Evolutionary conservation across 2,329 filamentous ascomycete species (phyloP), one percentile per base, ranked within the genome.

Genomic region (Xylariomycetidae sp.): DNA sequence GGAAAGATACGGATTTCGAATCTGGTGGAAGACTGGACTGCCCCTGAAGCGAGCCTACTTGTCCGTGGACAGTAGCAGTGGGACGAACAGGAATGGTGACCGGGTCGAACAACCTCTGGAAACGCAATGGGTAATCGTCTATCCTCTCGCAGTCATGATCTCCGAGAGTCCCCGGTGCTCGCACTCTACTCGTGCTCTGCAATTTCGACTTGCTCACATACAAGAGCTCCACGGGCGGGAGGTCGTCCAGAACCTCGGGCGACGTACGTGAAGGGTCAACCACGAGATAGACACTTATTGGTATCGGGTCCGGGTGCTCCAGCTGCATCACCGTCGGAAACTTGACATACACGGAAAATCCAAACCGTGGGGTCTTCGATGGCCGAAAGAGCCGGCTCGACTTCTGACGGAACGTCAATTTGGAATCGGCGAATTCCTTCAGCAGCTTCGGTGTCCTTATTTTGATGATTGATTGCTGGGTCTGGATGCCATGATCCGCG

Each of bases 311-410:
- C 11, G 37, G 34, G 17, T 40, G 34, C 5, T 34, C 30, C 10
- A 40, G 13, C n/a, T 40, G 37, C 12, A 37, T 29, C 11, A 25
- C 14, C 6, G 16, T 22, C n/a, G 34, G 37, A 25, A 29, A 17
- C 3, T 30, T 22, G n/a, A 37, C 27, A 12, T 31, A 36, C 6
- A 30, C 23, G 5, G 6, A 23, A 25, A 30, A 40, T 9, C 33
- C 6, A 25, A 30, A 40, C 12, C 16, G 17, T 3, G 37, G 37
- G 6, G 30, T 29, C 30, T 36, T 40, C 18, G 33, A 40, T 4
- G 33, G 33, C 6, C 12, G 25, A 12, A 36, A 34, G 17, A 40
- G 17, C 27, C 33, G 30, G 15, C 30, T 29, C 16, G 34, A 36
- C 12, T 20, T 34, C 16, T 40, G 30, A 8, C 25, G 18, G 9